These are phyloP conservation scores for Phoma sp. DNA, from an alignment of 2,329 filamentous ascomycete genomes.

Conservation along the genomic window DNA sequence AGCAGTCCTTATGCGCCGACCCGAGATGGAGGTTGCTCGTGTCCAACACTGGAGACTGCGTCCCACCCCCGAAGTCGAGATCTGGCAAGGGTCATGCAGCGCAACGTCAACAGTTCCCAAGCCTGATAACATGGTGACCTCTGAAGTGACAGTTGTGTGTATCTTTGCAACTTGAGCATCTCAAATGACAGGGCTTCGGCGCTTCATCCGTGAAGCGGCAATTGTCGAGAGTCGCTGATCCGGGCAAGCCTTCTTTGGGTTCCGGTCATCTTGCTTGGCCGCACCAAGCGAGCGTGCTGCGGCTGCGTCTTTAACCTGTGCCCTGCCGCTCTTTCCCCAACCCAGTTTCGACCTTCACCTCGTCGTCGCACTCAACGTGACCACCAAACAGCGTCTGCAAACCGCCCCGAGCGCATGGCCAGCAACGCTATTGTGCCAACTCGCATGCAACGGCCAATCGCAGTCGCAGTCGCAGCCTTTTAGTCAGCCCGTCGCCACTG, in stretches of 20 bases:
- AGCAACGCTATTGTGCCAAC: conserved; percentile 18
- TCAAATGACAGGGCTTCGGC: conserved; percentile 5
- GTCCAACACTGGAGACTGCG: conserved; percentile 4
- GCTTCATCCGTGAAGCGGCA: conserved; percentile 15
- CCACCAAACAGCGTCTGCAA: conserved; percentile 14
- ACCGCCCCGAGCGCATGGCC: conserved; percentile 35
- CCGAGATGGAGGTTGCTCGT: conserved; percentile 1
- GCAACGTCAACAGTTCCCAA: conserved; percentile 11
- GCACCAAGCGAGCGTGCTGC: conserved; percentile 16
- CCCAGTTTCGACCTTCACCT: conserved; percentile 17
- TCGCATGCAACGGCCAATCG: conserved; percentile 25
- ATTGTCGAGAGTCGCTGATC: conserved; percentile 16
- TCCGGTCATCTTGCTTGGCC: conserved; percentile 14
- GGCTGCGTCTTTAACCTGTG: conserved; percentile 13
- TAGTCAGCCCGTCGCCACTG: conserved; percentile 33
- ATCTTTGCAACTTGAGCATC: not conserved
- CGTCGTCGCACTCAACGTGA: conserved; percentile 17
- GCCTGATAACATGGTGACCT: not conserved
- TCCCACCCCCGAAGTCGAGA: conserved; percentile 3
- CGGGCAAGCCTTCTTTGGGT: conserved; percentile 12
- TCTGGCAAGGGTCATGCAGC: conserved; percentile 7
- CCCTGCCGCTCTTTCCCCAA: conserved; percentile 10
- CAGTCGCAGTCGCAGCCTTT: conserved; percentile 18
- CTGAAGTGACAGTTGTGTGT: not conserved
- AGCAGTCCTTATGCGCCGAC: not conserved